Evolutionary conservation across 2,329 filamentous ascomycete species (phyloP), one percentile per base, ranked within the genome.

Genomic region (Apiospora hydei): DNA sequence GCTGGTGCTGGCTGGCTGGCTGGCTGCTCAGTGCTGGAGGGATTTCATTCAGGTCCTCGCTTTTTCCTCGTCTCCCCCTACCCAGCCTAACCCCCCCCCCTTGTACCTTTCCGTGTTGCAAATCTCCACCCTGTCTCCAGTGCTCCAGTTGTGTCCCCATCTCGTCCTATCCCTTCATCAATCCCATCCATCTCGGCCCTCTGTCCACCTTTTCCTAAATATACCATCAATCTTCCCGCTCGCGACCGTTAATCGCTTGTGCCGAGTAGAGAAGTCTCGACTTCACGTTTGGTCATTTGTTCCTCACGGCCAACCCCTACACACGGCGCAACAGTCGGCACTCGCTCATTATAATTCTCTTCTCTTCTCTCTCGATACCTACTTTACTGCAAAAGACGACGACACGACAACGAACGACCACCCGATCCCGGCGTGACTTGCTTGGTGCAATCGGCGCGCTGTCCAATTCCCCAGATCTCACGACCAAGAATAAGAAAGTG

Each of bases 171-270:
- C 57, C 57, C 57, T 64, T 64, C 57, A 64, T 64, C 57, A 64
- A 64, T 64, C 57, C 57, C 57, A 64, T 64, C 57, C 57, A 64
- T 64, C 57, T 64, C 34, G 57, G 57, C 57, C 57, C 57, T 64
- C 57, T 64, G 57, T 64, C 57, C 57, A 64, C 57, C 57, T 64
- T 64, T 61, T 64, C 57, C 57, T 64, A 64, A 64, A 64, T 64
- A 64, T 64, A 64, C 57, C 57, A 64, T 64, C 57, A 64, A 24
- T 64, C 57, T 64, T 64, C 57, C 57, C 57, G 57, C 57, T 64
- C 57, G 57, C 57, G 57, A 64, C 57, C 18, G 34, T 41, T 41
- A 64, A 38, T 64, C 57, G 57, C 57, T 38, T 64, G 53, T 61
- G 57, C 57, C 57, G 57, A 64, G 57, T 64, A 64, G 57, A 64